Conservation (phyloP, 371 early-diverging fungal species). For the Mortierella sp. region DNA sequence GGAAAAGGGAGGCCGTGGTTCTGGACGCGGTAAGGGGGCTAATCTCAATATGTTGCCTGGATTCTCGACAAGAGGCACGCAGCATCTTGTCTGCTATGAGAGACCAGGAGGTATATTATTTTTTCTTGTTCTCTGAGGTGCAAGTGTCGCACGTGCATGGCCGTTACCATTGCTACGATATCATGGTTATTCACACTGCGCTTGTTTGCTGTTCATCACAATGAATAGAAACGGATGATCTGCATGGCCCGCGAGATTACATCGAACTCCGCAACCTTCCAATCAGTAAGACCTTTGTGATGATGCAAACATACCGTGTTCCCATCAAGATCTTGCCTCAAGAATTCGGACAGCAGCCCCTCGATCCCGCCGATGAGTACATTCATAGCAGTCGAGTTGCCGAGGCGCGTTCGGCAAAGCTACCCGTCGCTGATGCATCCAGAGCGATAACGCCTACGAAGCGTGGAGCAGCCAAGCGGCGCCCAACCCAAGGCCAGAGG, state of each 20-base stretch:
- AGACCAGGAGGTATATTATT: conserved; percentile 27
- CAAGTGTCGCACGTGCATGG: neutral
- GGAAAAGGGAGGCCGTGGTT: neutral
- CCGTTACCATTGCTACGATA: neutral
- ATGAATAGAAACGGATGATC: conserved; percentile 15
- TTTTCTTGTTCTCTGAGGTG: too few species aligned
- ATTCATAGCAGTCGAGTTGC: conserved; percentile 23
- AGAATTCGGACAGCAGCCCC: neutral
- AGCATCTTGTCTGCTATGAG: conserved; percentile 49
- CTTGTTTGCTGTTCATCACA: neutral
- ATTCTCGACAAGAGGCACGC: conserved; percentile 11
- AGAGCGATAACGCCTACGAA: neutral
- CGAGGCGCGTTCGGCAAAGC: neutral
- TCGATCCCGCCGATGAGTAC: conserved; percentile 37
- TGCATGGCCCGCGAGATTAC: conserved; percentile 42
- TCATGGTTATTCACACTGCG: neutral
- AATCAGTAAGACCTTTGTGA: conserved; percentile 36
- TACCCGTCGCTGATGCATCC: neutral
- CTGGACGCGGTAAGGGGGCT: neutral
- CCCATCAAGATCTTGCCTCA: conserved; percentile 18
- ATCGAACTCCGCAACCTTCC: conserved; percentile 31
- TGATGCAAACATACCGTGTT: conserved; percentile 31
- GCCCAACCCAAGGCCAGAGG: too few species aligned
- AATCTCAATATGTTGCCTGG: neutral
- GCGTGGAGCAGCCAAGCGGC: neutral